Base-by-base conservation (phyloP, 2,329 filamentous ascomycete genomes). In the Aureobasidium musti region DNA sequence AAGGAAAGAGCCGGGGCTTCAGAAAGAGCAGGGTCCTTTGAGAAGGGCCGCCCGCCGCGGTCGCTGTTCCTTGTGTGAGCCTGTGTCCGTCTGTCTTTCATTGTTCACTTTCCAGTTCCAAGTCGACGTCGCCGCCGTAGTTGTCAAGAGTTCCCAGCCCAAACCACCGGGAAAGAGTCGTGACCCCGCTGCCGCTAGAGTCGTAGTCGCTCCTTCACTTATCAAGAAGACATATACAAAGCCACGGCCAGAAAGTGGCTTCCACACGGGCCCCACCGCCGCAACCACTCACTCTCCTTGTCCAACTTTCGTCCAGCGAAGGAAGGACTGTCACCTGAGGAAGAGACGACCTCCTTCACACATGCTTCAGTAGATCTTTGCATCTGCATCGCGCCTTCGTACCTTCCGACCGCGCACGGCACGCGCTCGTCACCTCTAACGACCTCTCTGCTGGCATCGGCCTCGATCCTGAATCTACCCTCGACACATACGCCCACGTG, bases 181-280 rank as follows among this genome's bases (percentile, higher is more conserved):
- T 61, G 57, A 37, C 14, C 17, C 57, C 41, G 28, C 30, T 30
- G 57, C 57, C 30, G 57, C 26, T 14, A 35, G n/a, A 56, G 21
- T 56, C 53, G 53, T 39, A 19, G 21, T 28, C 57, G 41, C 43
- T 61, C 43, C 57, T 37, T 61, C 57, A 61, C 57, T 61, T 14
- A n/a, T 37, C 41, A 19, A 33, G 7, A 47, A 61, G 41, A 43
- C 28, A 49, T 41, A 61, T 49, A 61, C 56, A 60, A 60, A 56
- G 54, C 54, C 54, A 43, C 54, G 39, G 54, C 54, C 57, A 61
- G 43, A 49, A 61, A 49, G 57, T 49, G 57, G 57, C 57, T 61
- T 61, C 37, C 41, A 61, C 57, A 35, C 57, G 57, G 57, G 28
- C 57, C 53, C 57, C 57, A 49, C 41, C 57, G 28, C 43, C 39